Percentiles rank a stretch among this genome's conserved stretches.
Conservation (phyloP, 2,329 filamentous ascomycete species). For the Volutella citrinella region DNA sequence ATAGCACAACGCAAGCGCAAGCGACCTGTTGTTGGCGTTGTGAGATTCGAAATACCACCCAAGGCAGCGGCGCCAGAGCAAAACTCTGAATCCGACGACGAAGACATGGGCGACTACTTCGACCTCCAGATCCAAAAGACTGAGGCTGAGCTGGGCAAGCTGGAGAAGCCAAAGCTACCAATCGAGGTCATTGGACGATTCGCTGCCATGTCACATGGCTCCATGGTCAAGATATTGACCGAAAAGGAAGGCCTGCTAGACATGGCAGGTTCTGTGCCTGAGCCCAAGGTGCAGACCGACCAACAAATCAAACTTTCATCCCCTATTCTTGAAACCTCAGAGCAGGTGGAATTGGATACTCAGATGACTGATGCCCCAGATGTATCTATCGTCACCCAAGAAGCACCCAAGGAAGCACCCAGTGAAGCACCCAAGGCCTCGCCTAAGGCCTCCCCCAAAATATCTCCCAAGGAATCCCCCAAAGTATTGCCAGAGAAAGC, state of each 20-base stretch:
- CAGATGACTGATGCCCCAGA: slow-evolving; percentile 22
- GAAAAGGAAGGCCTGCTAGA: slow-evolving; percentile 42
- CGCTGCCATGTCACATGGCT: slow-evolving; percentile 46
- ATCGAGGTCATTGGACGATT: slow-evolving; percentile 44
- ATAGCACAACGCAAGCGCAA: slow-evolving; percentile 26
- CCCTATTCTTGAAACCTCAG: no score
- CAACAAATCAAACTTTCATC: slow-evolving; percentile 2
- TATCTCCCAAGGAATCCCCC: no score
- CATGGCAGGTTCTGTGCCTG: slow-evolving; percentile 42
- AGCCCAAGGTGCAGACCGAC: slow-evolving; percentile 14
- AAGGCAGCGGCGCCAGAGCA: slow-evolving; percentile 31
- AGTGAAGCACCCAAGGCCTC: no score
- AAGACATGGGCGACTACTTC: slow-evolving; percentile 57
- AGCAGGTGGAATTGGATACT: slow-evolving; percentile 9
- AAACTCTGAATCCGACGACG: slow-evolving; percentile 51
- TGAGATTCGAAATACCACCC: slow-evolving; percentile 39
- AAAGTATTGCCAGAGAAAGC: no score
- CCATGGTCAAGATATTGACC: slow-evolving; percentile 45
- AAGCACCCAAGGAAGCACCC: slow-evolving; percentile 2
- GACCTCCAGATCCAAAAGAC: slow-evolving; percentile 50
- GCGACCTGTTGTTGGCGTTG: slow-evolving; percentile 29
- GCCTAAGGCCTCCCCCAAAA: no score
- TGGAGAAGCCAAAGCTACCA: slow-evolving; percentile 39
- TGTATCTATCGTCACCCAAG: neutral
- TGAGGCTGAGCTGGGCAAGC: slow-evolving; percentile 45